Evolutionary conservation across 352 stramenopile species (phyloP), one percentile per base, ranked within the genome.

Genomic region (Elongisporangium prolatum): DNA sequence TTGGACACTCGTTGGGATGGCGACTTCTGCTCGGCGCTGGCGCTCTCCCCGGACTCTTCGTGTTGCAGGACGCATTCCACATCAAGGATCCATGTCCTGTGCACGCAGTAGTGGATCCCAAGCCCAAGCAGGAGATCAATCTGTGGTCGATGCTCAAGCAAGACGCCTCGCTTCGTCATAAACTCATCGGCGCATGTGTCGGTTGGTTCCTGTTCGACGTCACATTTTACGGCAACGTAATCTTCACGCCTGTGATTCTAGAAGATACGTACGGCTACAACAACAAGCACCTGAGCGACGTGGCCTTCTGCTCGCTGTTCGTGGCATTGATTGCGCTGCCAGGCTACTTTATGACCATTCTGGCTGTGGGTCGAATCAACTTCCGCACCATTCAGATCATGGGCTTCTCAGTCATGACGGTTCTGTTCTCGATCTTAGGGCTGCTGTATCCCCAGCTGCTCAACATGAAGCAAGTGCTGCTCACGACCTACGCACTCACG

Each of bases 161-260:
- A 18, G 80, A 79, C 50, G 48, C 51, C 1, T 66, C 24, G 16
- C 51, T 88, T n/a, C 64, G 72, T 14, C 68, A 59, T 16, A 91
- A 80, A 55, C 72, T 89, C 20, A 71, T 96, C 18, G 91, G 91
- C 20, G 91, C 89, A 1, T 74, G 75, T n/a, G 61, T 85, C 13
- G 86, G 79, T n/a, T 97, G 91, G 91, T 97, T 97, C 62, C 69
- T 97, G 11, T 97, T 97, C 60, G 91, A 97, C 71, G 76, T 97
- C 28, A 83, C 84, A 8, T 97, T 96, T 51, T 97, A 97, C 63
- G 88, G 81, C 34, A 96, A 97, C 62, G 70, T 91, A 47, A 80
- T 97, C 58, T 97, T 97, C 65, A 91, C 84, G 44, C 82, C 86
- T 2, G 84, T 89, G 48, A 89, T 95, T 56, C 52, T 95, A 9